Conservation (phyloP, 164 flowering plant species). For the Kalanchoe fedtschenkoi region DNA sequence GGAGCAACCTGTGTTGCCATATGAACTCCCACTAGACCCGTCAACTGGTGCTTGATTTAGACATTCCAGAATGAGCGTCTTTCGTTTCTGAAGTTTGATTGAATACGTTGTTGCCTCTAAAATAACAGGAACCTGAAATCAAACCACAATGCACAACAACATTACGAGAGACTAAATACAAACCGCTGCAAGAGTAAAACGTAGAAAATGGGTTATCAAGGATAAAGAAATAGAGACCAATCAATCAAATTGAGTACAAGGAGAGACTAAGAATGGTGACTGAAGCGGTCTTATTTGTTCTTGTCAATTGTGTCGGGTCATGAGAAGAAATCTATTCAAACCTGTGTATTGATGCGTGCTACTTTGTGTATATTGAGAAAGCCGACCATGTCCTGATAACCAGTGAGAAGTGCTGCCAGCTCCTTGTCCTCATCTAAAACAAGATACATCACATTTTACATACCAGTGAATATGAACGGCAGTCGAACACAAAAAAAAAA, state of each 20-base stretch:
- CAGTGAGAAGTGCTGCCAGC: conserved; percentile 75
- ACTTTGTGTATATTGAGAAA: conserved; percentile 81
- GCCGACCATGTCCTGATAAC: conserved; percentile 92
- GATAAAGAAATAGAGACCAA: background rate
- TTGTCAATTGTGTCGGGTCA: background rate
- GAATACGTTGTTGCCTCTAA: conserved; percentile 80
- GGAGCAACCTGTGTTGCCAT: conserved; percentile 55
- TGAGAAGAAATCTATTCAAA: conserved; percentile 10
- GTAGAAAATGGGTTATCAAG: background rate
- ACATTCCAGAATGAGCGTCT: conserved; percentile 63
- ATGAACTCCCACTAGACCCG: conserved; percentile 75
- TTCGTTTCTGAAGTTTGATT: conserved; percentile 66
- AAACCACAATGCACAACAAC: background rate
- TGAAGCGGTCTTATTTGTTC: background rate
- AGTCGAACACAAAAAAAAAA: background rate
- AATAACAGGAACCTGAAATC: conserved; percentile 71
- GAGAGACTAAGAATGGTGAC: background rate
- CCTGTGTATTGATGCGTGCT: conserved; percentile 83
- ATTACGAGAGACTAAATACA: background rate
- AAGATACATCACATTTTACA: background rate
- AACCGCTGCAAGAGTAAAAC: no score
- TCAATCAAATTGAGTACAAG: background rate
- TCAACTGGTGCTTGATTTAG: conserved; percentile 96
- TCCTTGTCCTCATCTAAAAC: conserved; percentile 84
- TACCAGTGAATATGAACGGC: background rate